These are phyloP conservation scores for Ailanthus altissimus DNA, from an alignment of 345 rosid species.

Conservation along the genomic window DNA sequence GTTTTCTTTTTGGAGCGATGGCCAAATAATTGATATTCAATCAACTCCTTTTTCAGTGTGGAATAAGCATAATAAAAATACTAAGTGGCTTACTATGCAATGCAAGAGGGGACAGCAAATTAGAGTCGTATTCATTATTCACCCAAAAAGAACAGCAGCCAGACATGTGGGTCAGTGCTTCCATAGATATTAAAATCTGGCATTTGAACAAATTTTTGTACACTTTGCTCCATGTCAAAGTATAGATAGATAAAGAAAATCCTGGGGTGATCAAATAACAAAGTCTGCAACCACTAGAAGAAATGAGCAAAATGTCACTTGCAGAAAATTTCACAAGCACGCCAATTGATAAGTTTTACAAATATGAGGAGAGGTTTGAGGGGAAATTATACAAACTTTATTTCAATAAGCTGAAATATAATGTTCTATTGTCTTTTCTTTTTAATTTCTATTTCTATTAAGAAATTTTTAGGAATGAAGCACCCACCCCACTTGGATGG, in stretches of 20 bases:
- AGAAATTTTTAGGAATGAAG: too few relatives aligned
- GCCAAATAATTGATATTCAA: conserved; percentile 2
- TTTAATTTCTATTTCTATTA: background rate
- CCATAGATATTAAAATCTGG: background rate
- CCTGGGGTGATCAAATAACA: too few relatives aligned
- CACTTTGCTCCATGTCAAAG: background rate
- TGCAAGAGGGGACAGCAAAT: background rate
- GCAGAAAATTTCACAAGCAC: too few relatives aligned
- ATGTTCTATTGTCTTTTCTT: too few relatives aligned
- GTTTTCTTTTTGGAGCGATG: background rate
- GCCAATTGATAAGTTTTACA: background rate
- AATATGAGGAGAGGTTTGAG: background rate
- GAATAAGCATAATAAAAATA: background rate
- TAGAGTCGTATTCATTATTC: background rate
- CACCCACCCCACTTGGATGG: too few relatives aligned
- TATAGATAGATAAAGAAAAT: background rate
- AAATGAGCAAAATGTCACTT: too few relatives aligned
- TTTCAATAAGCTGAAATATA: too few relatives aligned
- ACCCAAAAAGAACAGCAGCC: background rate
- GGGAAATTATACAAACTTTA: too few relatives aligned
- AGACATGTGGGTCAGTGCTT: background rate
- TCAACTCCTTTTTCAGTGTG: background rate
- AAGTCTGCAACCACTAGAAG: too few relatives aligned
- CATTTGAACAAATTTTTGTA: background rate
- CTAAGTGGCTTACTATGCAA: too few relatives aligned